These are phyloP conservation scores for Alnus glutinosa DNA, from an alignment of 306 rosid species.

Conservation along the genomic window DNA sequence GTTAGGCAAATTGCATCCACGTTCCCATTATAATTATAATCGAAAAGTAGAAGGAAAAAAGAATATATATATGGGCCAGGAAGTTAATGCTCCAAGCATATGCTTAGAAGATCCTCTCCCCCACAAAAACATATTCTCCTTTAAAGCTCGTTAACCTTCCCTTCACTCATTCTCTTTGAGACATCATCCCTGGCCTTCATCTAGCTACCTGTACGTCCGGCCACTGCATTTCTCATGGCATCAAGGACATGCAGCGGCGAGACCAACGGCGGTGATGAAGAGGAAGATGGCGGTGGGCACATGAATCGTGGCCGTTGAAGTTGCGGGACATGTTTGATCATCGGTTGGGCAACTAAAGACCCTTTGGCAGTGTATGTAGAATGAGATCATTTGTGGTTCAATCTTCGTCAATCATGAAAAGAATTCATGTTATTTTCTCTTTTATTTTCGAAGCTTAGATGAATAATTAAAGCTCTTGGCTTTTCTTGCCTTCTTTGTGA, in stretches of 20 bases:
- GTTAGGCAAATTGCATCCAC: slow-evolving; percentile 19
- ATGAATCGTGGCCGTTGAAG: slow-evolving; percentile 31
- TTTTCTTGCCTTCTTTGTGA: neutral
- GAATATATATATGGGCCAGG: slow-evolving; percentile 38
- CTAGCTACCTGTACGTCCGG: neutral
- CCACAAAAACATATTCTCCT: slow-evolving; percentile 32
- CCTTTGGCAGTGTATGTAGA: slow-evolving; percentile 66
- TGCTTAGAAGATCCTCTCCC: slow-evolving; percentile 70
- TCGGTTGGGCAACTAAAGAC: slow-evolving; percentile 70
- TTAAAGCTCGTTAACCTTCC: slow-evolving; percentile 32
- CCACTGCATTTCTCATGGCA: slow-evolving; percentile 15
- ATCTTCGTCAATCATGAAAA: neutral
- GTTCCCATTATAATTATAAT: slow-evolving; percentile 32
- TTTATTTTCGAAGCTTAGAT: neutral
- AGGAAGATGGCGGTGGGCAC: slow-evolving; percentile 1
- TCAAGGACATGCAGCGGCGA: slow-evolving; percentile 10
- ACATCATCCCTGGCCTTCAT: slow-evolving; percentile 20
- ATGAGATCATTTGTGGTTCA: slow-evolving; percentile 8
- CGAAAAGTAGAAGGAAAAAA: slow-evolving; percentile 36
- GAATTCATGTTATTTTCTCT: neutral
- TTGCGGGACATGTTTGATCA: slow-evolving; percentile 35
- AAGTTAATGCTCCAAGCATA: slow-evolving; percentile 63
- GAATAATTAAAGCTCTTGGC: neutral
- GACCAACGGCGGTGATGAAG: slow-evolving; percentile 28
- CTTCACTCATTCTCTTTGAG: slow-evolving; percentile 33